Evolutionary conservation across 2,329 filamentous ascomycete species (phyloP), one percentile per base, ranked within the genome.

Genomic region (Rasamsonia emersonii): DNA sequence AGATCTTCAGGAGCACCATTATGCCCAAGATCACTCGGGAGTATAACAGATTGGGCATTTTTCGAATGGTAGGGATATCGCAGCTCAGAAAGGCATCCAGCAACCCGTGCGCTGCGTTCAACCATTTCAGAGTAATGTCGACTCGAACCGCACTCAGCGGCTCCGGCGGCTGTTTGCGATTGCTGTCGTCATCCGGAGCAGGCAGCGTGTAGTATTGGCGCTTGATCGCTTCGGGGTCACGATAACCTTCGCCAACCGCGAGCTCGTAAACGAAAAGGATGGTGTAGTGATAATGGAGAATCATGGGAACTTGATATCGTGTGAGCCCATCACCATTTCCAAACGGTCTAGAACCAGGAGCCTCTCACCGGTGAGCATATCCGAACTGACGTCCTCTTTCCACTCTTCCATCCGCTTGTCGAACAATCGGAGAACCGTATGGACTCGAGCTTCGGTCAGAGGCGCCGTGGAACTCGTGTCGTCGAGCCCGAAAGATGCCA

Each of bases 51-150:
- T 54, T 58, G 8, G 55, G 52, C 24, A 58, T 37, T 34, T 50
- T 49, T 18, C 53, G 51, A 44, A 57, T 43, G 6, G 51, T 47
- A 9, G 55, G 50, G 9, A 46, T 49, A 34, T 52, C 53, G 35
- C 54, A 58, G 20, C 36, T 42, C 19, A 56, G 38, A 14, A 56
- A 47, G 2, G 48, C 44, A 30, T 58, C 47, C 10, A 58, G 45
- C 31, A 58, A 31, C 30, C 53, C 46, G 5, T 57, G 55, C 8
- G 53, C 49, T 13, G 53, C 49, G 25, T 53, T 50, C 52, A 58
- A 48, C 54, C 54, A 58, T 43, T 57, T 58, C 24, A 58, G 44
- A 3, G 46, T 57, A 37, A 58, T 46, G 28, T 58, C 54, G 30
- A 58, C 46, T 13, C 54, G 53, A 30, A 53, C 46, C 3, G 51